A percentile compares a stretch with the other conserved stretches of the same genome.
phyloP scores from a whole-genome alignment of 176 grass and related monocot species.

The Juncus inflexus region DNA sequence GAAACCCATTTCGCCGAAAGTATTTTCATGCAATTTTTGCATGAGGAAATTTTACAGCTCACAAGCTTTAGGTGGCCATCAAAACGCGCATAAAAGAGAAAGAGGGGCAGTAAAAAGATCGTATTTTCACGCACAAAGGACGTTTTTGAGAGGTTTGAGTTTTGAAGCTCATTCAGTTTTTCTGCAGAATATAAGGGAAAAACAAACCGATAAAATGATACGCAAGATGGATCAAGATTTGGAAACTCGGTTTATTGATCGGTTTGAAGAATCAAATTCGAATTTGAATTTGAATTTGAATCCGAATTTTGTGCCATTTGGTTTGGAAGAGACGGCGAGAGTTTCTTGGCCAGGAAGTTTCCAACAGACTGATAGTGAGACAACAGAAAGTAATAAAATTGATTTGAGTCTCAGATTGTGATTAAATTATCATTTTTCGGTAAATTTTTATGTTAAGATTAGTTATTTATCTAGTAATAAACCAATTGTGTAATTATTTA shows the following conservation, averaged over 20 bases:
- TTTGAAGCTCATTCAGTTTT: slow-evolving; percentile 65
- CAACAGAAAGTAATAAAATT: slow-evolving; percentile 53
- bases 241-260: slow-evolving; percentile 29
- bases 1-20: slow-evolving; percentile 48
- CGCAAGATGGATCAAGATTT: slow-evolving; percentile 38
- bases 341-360: slow-evolving; percentile 71
- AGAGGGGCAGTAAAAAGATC: slow-evolving; percentile 62
- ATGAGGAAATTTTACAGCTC: slow-evolving; percentile 88
- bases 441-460: slow-evolving; percentile 13
- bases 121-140: slow-evolving; percentile 48
- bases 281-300: too few species aligned
- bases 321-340: slow-evolving; percentile 37
- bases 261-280: slow-evolving; percentile 35
- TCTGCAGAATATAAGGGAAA: slow-evolving; percentile 44
- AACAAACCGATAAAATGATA: slow-evolving; percentile 35
- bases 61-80: slow-evolving; percentile 75
- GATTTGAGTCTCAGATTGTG: slow-evolving; percentile 78
- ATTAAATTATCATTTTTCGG: slow-evolving; percentile 22
- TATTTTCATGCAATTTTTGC: slow-evolving; percentile 93
- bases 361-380: slow-evolving; percentile 36
- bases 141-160: slow-evolving; percentile 53
- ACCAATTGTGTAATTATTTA: slow-evolving; percentile 24
- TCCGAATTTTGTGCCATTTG: slow-evolving; percentile 29
- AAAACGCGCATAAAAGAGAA: slow-evolving; percentile 92
- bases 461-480: slow-evolving; percentile 14